Percentiles rank a stretch among this genome's conserved stretches.
Evolutionary conservation across 495 filamentous ascomycete species (phyloP).

Genomic region (Oidiodendron maius): DNA sequence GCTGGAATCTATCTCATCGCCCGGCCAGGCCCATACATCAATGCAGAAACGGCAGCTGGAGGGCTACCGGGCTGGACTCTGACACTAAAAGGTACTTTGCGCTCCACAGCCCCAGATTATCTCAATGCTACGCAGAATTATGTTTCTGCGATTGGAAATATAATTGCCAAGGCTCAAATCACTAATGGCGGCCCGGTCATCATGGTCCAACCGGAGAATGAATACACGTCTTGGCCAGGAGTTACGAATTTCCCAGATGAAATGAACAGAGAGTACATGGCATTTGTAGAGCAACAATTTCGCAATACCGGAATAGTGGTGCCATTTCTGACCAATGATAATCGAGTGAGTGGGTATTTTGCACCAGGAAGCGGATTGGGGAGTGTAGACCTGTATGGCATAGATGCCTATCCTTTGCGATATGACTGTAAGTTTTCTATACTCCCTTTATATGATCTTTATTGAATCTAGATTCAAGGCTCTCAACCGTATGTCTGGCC

Average conservation of each 20-base stretch:
- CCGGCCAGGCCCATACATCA: slow-evolving; percentile 40
- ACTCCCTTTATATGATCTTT: not conserved
- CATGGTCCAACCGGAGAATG: slow-evolving; percentile 71
- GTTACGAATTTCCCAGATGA: slow-evolving; percentile 25
- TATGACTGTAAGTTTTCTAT: slow-evolving; percentile 36
- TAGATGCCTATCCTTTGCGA: slow-evolving; percentile 66
- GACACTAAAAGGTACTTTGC: slow-evolving; percentile 50
- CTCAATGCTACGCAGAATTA: slow-evolving; percentile 60
- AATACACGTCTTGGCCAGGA: slow-evolving; percentile 40
- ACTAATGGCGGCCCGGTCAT: slow-evolving; percentile 73
- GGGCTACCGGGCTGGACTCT: slow-evolving; percentile 37
- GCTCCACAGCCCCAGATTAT: slow-evolving; percentile 51
- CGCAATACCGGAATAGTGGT: slow-evolving; percentile 63
- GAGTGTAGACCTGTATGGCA: slow-evolving; percentile 69
- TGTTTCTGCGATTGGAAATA: slow-evolving; percentile 42
- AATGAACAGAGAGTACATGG: slow-evolving; percentile 57
- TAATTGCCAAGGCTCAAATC: slow-evolving; percentile 69
- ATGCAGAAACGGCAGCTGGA: slow-evolving; percentile 48
- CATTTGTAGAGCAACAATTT: slow-evolving; percentile 58
- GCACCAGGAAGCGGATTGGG: slow-evolving; percentile 55
- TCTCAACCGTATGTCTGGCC: slow-evolving; percentile 43
- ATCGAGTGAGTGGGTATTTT: slow-evolving; percentile 45
- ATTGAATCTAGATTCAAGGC: slow-evolving; percentile 17
- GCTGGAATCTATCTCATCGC: slow-evolving; percentile 68
- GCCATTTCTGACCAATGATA: slow-evolving; percentile 71